Base-by-base conservation (phyloP, 2,329 filamentous ascomycete species). In the Talaromyces marneffei region DNA sequence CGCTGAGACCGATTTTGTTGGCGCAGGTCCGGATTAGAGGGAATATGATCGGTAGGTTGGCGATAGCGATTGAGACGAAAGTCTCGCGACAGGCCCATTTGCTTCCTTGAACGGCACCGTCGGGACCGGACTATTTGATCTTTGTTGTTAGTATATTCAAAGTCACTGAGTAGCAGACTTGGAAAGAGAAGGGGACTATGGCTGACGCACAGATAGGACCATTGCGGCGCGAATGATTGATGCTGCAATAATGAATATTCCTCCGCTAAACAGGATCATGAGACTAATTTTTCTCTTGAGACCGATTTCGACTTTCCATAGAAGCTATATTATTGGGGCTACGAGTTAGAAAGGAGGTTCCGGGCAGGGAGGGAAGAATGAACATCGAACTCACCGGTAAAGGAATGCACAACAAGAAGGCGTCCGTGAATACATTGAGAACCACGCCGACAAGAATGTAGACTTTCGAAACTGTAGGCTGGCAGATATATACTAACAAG, bases 321-420 rank as follows among this genome's bases (percentile, higher is more conserved):
- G 72, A 70, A 85, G 79, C 37, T 80, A 25, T 1, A 52, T 18
- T 16, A 50, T 50, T 16, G 7, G 9, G 7, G 25, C 14, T 6
- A 20, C n/a, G 7, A 20, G 14, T 46, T 16, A 46, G 12, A 16
- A 46, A 27, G 5, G 8, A 35, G n/a, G 39, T 20, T 14, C 1
- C 23, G 4, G 23, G 7, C 20, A 46, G 5, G 20, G 27, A 10
- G n/a, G 16, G 6, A 10, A 39, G 20, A 40, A 18, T 37, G 14
- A 50, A 16, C 16, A 33, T 27, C 6, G 7, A 18, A 55, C 70
- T 62, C 65, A 83, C 80, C 0, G 83, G 83, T 3, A 86, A 72
- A 0, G 83, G 83, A 25, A 86, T 85, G 20, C 78, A 78, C 59
- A 86, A 78, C 14, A 86, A 74, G 62, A 85, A 86, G 1, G 84